Percentiles rank a stretch among this genome's conserved stretches.
Evolutionary conservation across 495 filamentous ascomycete species (phyloP).

Genomic region (Cladorrhinum samala): DNA sequence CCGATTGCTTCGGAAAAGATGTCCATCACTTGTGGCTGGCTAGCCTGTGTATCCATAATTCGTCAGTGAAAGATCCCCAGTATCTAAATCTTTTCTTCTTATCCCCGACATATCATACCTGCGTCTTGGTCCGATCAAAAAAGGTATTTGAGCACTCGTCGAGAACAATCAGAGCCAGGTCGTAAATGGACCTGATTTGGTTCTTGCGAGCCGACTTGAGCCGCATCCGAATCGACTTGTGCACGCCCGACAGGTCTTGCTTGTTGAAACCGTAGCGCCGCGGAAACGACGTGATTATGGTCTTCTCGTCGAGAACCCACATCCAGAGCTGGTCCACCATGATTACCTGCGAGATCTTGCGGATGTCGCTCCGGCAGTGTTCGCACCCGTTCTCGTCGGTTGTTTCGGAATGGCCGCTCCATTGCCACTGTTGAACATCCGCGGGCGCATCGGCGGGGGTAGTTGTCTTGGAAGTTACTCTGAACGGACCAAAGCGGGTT

Average conservation of each 20-base stretch:
- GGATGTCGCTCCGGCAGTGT: conserved; percentile 30
- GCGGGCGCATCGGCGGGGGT: no score
- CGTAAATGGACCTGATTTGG: conserved; percentile 60
- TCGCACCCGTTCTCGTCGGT: conserved; percentile 13
- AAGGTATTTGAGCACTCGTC: conserved; percentile 59
- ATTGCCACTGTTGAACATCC: background rate
- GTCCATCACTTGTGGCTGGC: conserved; percentile 61
- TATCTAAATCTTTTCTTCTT: no score
- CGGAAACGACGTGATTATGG: conserved; percentile 65
- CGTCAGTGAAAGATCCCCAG: no score
- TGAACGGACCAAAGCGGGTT: background rate
- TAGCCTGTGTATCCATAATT: conserved; percentile 31
- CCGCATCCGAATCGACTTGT: conserved; percentile 48
- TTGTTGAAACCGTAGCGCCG: conserved; percentile 62
- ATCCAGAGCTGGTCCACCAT: conserved; percentile 77
- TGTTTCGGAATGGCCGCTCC: conserved; percentile 13
- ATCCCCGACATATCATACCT: no score
- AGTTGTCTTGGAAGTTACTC: background rate
- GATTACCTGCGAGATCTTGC: conserved; percentile 53
- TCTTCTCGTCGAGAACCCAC: conserved; percentile 59
- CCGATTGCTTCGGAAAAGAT: conserved; percentile 54
- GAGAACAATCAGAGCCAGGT: conserved; percentile 60
- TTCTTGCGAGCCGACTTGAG: conserved; percentile 35
- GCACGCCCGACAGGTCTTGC: conserved; percentile 57
- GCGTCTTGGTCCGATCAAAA: conserved; percentile 52